These are phyloP conservation scores for Zygoascus meyerae DNA, from an alignment of 1,139 yeast genomes.

Conservation along the genomic window DNA sequence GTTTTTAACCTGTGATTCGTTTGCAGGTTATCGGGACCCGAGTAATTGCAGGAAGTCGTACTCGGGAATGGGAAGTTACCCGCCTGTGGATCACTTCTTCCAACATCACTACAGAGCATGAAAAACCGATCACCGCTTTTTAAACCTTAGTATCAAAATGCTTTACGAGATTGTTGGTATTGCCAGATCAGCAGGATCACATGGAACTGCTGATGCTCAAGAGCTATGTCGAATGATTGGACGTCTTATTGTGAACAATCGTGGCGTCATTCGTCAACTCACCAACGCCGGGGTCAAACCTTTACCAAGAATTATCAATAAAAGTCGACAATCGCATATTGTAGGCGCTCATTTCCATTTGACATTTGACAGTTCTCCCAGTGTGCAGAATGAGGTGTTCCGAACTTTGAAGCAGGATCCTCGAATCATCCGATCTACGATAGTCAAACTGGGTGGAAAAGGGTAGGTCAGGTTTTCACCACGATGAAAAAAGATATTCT, in stretches of 20 bases:
- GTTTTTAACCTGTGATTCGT: not conserved
- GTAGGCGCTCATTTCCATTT: conserved; percentile 85
- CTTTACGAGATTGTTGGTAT: conserved; percentile 86
- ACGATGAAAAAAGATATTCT: too few species aligned
- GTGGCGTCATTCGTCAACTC: conserved; percentile 85
- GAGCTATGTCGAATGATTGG: conserved; percentile 78
- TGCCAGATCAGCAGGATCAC: conserved; percentile 47
- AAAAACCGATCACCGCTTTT: not conserved
- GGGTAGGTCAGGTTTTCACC: conserved; percentile 22
- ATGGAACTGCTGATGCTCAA: conserved; percentile 33
- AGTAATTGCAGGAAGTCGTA: not conserved
- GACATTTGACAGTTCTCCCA: conserved; percentile 79
- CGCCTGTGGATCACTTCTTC: not conserved
- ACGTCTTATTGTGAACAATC: conserved; percentile 71
- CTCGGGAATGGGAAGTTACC: not conserved
- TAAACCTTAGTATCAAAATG: conserved; percentile 40
- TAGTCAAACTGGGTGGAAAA: conserved; percentile 61
- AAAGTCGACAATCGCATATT: conserved; percentile 84
- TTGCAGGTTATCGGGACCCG: conserved; percentile 1
- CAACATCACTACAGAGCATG: conserved; percentile 2
- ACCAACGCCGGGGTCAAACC: conserved; percentile 73
- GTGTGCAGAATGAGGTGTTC: conserved; percentile 78
- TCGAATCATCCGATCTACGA: conserved; percentile 73
- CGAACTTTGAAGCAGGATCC: conserved; percentile 84
- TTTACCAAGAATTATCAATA: conserved; percentile 74